Base-by-base conservation (phyloP, 2,329 filamentous ascomycete genomes). In the Sporothrix sp. region DNA sequence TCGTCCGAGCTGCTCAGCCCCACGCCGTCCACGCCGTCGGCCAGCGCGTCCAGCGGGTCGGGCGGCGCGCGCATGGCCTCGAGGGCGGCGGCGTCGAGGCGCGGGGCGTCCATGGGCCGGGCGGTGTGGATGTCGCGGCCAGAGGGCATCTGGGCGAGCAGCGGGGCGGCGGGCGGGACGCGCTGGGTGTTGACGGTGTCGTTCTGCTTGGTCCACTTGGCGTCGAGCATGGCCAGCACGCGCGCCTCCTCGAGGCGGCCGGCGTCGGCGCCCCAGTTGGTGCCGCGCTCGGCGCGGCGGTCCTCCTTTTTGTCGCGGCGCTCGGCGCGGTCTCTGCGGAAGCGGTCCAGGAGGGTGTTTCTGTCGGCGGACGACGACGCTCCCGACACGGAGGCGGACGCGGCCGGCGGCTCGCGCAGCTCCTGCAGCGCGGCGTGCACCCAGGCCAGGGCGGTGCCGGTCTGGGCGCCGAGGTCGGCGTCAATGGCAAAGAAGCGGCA, bases 401-500 rank as follows among this genome's bases (percentile, higher is more conserved):
- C 66, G 54, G 79, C 74, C n/a, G n/a, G n/a, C n/a, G n/a, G n/a
- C 8, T 89, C 69, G 0, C 86, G 87, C 5, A 96, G 68, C 57
- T 90, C 84, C 54, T 81, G 80, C 56, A 84, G 78, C 0, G 85
- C 90, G 7, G 85, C 89, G 37, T 80, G 74, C 40, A 95, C 68
- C 89, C 91, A 97, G 1, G 86, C 89, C 52, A 98, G 86, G 0
- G 80, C 93, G 47, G 84, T 84, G 1, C 90, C 93, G 1, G 84
- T 85, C 65, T 91, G 82, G 0, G 85, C 87, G 1, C 81, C 80
- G 10, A 89, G 64, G 61, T 98, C 93, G 2, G 90, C 85, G 63
- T 96, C 89, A 45, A 97, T 84, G 1, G 83, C 93, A 51, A 96
- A 83, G 63, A 97, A 95, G 1, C 93, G 78, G 61, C 89, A 95